Evolutionary conservation across 352 stramenopile species (phyloP).

Genomic region (Peronosclerospora sorghi): DNA sequence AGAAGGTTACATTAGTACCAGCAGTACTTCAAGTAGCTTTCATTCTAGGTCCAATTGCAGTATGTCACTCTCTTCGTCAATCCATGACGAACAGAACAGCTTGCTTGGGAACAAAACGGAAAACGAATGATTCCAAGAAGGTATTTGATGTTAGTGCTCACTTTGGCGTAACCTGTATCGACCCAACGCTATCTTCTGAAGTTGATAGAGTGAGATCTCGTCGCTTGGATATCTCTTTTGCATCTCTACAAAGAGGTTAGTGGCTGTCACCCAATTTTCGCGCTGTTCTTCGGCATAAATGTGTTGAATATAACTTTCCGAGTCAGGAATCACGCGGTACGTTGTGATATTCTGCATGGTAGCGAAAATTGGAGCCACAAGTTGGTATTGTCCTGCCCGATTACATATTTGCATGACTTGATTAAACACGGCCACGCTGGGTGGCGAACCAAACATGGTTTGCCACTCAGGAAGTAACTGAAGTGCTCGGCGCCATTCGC

Average conservation of each 20-base stretch:
- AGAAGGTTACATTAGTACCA: conserved; percentile 18
- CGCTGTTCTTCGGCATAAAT: conserved; percentile 60
- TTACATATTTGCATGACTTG: conserved; percentile 65
- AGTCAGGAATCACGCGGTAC: conserved; percentile 37
- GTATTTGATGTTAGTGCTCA: not conserved
- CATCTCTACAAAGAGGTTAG: conserved; percentile 69
- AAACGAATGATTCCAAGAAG: too few relatives aligned
- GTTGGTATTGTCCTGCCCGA: conserved; percentile 28
- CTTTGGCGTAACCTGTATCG: conserved; percentile 38
- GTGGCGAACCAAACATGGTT: conserved; percentile 25
- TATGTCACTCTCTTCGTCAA: conserved; percentile 20
- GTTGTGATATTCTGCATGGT: conserved; percentile 45
- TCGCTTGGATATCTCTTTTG: conserved; percentile 38
- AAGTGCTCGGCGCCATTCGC: conserved; percentile 37
- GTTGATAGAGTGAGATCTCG: conserved; percentile 31
- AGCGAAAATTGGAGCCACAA: conserved; percentile 50
- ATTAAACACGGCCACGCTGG: conserved; percentile 39
- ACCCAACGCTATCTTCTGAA: conserved; percentile 55
- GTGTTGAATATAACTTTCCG: conserved; percentile 59
- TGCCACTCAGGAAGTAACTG: conserved; percentile 36
- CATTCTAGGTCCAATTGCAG: conserved; percentile 19
- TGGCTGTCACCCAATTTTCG: conserved; percentile 55
- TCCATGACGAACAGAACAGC: conserved; percentile 37
- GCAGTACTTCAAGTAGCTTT: conserved; percentile 23
- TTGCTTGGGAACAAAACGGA: conserved; percentile 30